phyloP scores from a whole-genome alignment of 495 filamentous ascomycete genomes.

The Bryoglossum gracile region DNA sequence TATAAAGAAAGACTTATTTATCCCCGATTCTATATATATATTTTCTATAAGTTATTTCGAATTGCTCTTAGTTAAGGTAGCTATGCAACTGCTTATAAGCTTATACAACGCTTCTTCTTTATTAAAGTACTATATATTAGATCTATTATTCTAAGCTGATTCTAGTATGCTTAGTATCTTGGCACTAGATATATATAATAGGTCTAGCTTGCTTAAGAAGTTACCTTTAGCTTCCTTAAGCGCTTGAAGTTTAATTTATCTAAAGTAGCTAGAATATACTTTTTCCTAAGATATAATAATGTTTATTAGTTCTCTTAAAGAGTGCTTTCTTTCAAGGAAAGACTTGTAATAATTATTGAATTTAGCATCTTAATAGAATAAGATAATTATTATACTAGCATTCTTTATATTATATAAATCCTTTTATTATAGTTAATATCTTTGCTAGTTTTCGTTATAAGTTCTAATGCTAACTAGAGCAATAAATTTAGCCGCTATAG shows the following conservation, averaged over 20 bases:
- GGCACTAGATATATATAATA: not conserved
- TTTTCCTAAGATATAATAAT: not conserved
- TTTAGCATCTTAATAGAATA: slow-evolving; percentile 2
- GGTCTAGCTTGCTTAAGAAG: not conserved
- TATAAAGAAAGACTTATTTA: slow-evolving; percentile 4
- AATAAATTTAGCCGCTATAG: not conserved
- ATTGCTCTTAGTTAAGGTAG: slow-evolving; percentile 5
- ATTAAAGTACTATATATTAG: not conserved
- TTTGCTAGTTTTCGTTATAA: slow-evolving; percentile 1
- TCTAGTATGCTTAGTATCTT: slow-evolving; percentile 6
- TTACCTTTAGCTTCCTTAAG: not conserved
- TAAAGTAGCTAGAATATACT: not conserved
- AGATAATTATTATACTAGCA: not conserved
- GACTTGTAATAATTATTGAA: slow-evolving; percentile 8
- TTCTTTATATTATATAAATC: slow-evolving; percentile 2
- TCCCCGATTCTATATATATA: slow-evolving; percentile 9
- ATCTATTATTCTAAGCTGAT: slow-evolving; percentile 1
- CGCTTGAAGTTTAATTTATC: not conserved
- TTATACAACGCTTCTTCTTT: not conserved
- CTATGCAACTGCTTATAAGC: slow-evolving; percentile 3
- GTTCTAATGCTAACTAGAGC: not conserved
- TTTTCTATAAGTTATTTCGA: slow-evolving; percentile 1
- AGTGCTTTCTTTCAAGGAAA: not conserved
- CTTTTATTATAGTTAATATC: not conserved
- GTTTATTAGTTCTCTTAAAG: not conserved